These are phyloP conservation scores for Aspergillus sparsus DNA, from an alignment of 495 filamentous ascomycete species.

Conservation along the genomic window DNA sequence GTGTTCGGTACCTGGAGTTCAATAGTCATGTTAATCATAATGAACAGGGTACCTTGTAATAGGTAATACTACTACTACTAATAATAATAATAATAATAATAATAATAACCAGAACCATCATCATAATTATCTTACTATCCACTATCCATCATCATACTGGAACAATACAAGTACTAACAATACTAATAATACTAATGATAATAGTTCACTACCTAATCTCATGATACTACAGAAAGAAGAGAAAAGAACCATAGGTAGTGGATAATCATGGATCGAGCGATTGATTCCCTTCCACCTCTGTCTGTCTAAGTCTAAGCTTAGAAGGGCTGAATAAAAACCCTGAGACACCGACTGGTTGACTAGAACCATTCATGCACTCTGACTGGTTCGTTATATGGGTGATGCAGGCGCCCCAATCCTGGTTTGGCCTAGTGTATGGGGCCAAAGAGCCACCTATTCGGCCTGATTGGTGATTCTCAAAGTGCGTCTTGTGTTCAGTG, in stretches of 20 bases:
- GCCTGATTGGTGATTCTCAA: slow-evolving; percentile 4
- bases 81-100: too few relatives aligned
- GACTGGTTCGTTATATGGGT: neutral
- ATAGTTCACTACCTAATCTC: too few relatives aligned
- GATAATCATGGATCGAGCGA: too few relatives aligned
- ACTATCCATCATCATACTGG: too few relatives aligned
- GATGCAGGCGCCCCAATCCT: neutral
- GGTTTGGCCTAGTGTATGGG: slow-evolving; percentile 10
- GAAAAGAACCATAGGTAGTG: too few relatives aligned
- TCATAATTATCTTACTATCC: neutral
- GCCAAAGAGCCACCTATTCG: slow-evolving; percentile 15
- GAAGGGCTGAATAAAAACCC: neutral
- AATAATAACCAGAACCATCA: too few relatives aligned
- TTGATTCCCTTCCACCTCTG: neutral
- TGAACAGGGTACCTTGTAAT: neutral
- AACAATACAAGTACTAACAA: too few relatives aligned
- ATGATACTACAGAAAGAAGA: too few relatives aligned
- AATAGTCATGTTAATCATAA: slow-evolving; percentile 18
- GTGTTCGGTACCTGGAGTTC: slow-evolving; percentile 9
- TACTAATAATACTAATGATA: too few relatives aligned
- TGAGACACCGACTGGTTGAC: slow-evolving; percentile 2
- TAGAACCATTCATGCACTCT: slow-evolving; percentile 2
- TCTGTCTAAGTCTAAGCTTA: neutral
- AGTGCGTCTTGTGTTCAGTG: slow-evolving; percentile 2
- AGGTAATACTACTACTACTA: slow-evolving; percentile 6